Base-by-base conservation (phyloP, 345 rosid genomes). In the Bruguiera parviflora region DNA sequence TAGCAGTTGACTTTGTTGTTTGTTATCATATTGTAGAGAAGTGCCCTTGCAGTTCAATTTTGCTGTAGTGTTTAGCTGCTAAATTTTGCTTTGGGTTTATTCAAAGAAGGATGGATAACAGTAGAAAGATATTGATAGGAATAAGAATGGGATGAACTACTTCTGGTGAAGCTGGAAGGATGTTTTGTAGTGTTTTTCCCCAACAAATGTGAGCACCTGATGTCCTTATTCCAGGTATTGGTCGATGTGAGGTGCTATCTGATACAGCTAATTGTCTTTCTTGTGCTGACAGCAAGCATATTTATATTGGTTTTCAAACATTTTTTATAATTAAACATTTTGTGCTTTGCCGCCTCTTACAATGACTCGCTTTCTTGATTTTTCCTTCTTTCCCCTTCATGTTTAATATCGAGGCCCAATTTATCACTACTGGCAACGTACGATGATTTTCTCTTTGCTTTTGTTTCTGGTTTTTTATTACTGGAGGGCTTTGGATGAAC, bases 41-140 rank as follows among this genome's bases (percentile, higher is more conserved):
- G 32, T 53, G 57, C 61, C 31, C 62, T 29, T 61, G 76, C 57
- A 57, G 56, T 61, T 61, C 68, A 73, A 43, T 73, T 73, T 73
- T 73, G 72, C 37, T 72, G 47, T 67, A 66, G 35, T 19, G 13
- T 43, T 49, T 65, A 29, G 21, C 58, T 46, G 18, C 51, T 19
- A 18, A 32, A 3, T 5, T 72, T 29, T 52, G 16, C 39, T 39
- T 39, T n/a, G 18, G 21, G 53, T 62, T 52, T 53, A 19, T 73
- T 20, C 31, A 24, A 25, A 49, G 5, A 53, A 20, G 59, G 70
- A 58, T 33, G 32, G 57, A 13, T 43, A 43, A 13, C 49, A 47
- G 66, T 8, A 53, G 24, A 29, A 53, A 52, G 27, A 46, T 32
- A 53, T 6, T 1, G 9, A 55, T 25, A 32, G 32, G 53, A 35